Base-by-base conservation (phyloP, 2,329 filamentous ascomycete genomes). In the Teratosphaeria epicoccoides region DNA sequence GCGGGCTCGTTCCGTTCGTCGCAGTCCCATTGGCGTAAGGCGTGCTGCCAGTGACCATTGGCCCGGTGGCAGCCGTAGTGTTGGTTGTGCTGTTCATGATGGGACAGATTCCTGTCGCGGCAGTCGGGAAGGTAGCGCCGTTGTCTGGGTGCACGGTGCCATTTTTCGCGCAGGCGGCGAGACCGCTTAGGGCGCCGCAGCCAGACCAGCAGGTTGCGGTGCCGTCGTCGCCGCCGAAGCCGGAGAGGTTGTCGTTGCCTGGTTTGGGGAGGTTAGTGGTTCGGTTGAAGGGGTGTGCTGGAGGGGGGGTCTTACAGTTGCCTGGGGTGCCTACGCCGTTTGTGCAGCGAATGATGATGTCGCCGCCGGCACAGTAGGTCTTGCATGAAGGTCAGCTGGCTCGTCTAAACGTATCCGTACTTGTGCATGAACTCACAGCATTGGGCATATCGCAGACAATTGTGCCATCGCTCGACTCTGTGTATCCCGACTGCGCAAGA, bases 301-400 rank as follows among this genome's bases (percentile, higher is more conserved):
- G 3, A 17, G 14, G 33, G n/a, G 5, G 33, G n/a, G 14, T 3
- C 6, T 2, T 40, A 40, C 51, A 53, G 43, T 53, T 53, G 26
- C 51, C 51, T 14, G 51, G 17, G 10, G 40, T 14, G 40, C 51
- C 51, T 24, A 47, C 24, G 12, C 43, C 20, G 44, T 50, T 44
- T 43, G 24, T 40, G 43, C 51, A 53, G 24, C 51, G 51, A 24
- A 53, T 49, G 47, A 53, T 50, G 51, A 53, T 53, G 33, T 53
- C 47, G n/a, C 20, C 43, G 26, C 43, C 51, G 14, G 43, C 28
- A 29, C 51, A 47, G 43, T 47, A 50, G 20, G n/a, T n/a, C n/a
- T n/a, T n/a, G n/a, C n/a, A n/a, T n/a, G n/a, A n/a, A n/a, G n/a
- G n/a, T n/a, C n/a, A n/a, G n/a, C n/a, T n/a, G n/a, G n/a, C n/a